phyloP scores from a whole-genome alignment of 129 eudicot species.

The Cynara cardunculus region DNA sequence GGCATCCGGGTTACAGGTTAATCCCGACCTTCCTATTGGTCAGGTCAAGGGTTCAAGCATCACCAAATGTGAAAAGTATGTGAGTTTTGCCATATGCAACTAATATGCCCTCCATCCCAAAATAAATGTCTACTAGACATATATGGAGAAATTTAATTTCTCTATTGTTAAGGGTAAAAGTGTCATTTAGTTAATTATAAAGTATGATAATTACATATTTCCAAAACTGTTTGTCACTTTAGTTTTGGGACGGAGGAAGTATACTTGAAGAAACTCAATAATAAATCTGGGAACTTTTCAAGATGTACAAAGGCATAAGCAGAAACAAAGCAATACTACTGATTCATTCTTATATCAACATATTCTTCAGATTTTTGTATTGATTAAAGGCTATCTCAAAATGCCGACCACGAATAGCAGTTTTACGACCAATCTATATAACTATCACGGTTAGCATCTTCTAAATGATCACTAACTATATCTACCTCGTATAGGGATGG shows the following conservation, averaged over 20 bases:
- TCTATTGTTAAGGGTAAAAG: background rate
- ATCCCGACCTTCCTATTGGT: background rate
- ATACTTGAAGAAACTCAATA: background rate
- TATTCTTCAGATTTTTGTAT: background rate
- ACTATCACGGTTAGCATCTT: background rate
- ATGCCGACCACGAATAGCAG: background rate
- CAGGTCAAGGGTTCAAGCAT: background rate
- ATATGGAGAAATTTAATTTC: background rate
- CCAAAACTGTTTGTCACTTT: too few species aligned
- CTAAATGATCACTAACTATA: conserved; percentile 3
- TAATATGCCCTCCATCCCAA: background rate
- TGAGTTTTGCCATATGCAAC: too few species aligned
- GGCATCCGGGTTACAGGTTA: background rate
- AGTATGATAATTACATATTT: too few species aligned
- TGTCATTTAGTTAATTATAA: too few species aligned
- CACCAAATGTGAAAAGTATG: background rate
- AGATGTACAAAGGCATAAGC: background rate
- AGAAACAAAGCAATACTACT: background rate
- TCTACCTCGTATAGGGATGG: background rate
- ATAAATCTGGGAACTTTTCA: background rate
- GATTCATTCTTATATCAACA: background rate
- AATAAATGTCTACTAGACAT: background rate
- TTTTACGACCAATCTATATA: background rate
- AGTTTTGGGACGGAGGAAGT: background rate
- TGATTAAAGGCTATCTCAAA: background rate